phyloP scores from a whole-genome alignment of 805 yeast genomes.

The Metschnikowia chrysomelidarum region DNA sequence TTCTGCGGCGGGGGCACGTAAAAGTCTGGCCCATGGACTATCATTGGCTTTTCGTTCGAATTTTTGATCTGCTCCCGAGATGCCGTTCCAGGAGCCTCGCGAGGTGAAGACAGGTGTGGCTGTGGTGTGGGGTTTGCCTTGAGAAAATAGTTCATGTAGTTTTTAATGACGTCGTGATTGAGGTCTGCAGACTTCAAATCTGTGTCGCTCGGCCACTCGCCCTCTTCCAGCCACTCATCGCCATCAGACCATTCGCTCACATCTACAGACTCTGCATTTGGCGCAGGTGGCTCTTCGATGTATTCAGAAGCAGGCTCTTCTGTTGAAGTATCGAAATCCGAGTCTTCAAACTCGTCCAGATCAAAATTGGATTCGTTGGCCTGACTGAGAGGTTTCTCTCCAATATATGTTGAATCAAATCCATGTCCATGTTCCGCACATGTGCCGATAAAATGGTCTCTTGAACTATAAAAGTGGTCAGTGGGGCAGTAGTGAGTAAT shows the following conservation, averaged over 20 bases:
- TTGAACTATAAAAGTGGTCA: slow-evolving; percentile 40
- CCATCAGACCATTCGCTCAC: slow-evolving; percentile 6
- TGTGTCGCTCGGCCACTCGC: slow-evolving; percentile 6
- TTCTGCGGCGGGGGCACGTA: slow-evolving; percentile 3
- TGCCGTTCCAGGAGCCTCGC: background rate
- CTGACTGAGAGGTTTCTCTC: too few species aligned
- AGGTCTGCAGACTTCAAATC: slow-evolving; percentile 5
- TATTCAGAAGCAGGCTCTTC: too few species aligned
- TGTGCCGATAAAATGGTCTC: slow-evolving; percentile 51
- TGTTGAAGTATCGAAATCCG: too few species aligned
- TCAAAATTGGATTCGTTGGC: too few species aligned
- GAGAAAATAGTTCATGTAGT: slow-evolving; percentile 12
- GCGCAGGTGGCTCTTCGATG: background rate
- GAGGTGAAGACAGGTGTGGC: background rate
- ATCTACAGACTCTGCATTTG: slow-evolving; percentile 1
- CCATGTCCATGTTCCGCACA: slow-evolving; percentile 36
- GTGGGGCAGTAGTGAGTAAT: slow-evolving; percentile 45
- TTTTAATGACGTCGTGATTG: slow-evolving; percentile 12
- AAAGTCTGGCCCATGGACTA: slow-evolving; percentile 8
- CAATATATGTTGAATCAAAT: too few species aligned
- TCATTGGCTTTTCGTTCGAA: slow-evolving; percentile 4
- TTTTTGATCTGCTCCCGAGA: too few species aligned
- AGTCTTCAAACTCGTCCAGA: too few species aligned
- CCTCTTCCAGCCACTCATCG: slow-evolving; percentile 5
- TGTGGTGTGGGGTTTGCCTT: slow-evolving; percentile 7